phyloP scores from a whole-genome alignment of 73 alveolate species.

The Paramecium sexaurelia region DNA sequence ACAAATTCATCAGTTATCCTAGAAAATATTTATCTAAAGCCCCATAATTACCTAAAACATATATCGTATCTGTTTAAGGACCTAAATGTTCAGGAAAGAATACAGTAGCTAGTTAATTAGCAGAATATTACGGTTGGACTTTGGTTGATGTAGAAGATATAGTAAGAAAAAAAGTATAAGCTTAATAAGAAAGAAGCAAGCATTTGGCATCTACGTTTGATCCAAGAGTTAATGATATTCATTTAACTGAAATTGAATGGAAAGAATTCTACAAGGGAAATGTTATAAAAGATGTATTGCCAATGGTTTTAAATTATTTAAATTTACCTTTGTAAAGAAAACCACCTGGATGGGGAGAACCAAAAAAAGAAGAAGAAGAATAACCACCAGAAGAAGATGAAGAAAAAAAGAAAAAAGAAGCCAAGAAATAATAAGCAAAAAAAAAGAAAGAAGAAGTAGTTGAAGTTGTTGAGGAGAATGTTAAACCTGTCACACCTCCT shows the following conservation, averaged over 20 bases:
- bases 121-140: conserved; percentile 91
- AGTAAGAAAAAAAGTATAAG: conserved; percentile 70
- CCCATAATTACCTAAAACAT: conserved; percentile 91
- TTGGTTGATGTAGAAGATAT: conserved; percentile 91
- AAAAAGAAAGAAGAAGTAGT: conserved; percentile 83
- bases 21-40: conserved; percentile 83
- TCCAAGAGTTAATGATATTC: conserved; percentile 71
- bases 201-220: conserved; percentile 74
- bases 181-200: conserved; percentile 76
- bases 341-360: conserved; percentile 70
- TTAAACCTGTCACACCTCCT: conserved; percentile 75
- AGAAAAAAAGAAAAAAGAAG: conserved; percentile 76
- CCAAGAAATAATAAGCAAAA: conserved; percentile 74
- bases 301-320: conserved; percentile 77
- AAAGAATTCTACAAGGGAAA: conserved; percentile 74
- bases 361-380: conserved; percentile 67
- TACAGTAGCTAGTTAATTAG: conserved; percentile 83
- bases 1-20: conserved; percentile 88
- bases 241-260: conserved; percentile 79
- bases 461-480: conserved; percentile 75
- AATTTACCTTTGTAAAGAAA: conserved; percentile 72
- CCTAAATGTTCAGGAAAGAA: conserved; percentile 91
- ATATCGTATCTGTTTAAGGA: conserved; percentile 88
- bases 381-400: conserved; percentile 76
- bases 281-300: conserved; percentile 76